Base-by-base conservation (phyloP, 2,329 filamentous ascomycete species). In the Arachnopeziza araneosa region DNA sequence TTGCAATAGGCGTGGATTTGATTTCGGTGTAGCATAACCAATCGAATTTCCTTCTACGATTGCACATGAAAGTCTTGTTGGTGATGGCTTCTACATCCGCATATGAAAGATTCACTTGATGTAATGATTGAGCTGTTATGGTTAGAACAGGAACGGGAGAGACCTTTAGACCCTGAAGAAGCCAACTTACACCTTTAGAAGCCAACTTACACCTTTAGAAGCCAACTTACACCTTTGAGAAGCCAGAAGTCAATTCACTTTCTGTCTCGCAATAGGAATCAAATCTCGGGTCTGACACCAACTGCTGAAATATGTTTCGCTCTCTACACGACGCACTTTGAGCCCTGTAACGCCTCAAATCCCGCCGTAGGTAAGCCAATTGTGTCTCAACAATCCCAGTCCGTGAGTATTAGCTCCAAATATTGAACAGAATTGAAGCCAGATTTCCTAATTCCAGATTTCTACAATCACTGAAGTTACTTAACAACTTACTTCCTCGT, bases 1-100 rank as follows among this genome's bases (percentile, higher is more conserved):
- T 69, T 63, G 66, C 60, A 65, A 68, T 65, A 70, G 70, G 17
- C 17, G 36, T 5, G 64, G 62, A 56, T 68, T 66, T 60, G 57
- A 70, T 69, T 67, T 67, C 65, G 69, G 69, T 72, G 70, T 71
- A 72, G 69, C 70, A 71, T 70, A 72, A 67, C 66, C 62, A 70
- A 69, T 67, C 62, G 65, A 69, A 64, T 58, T 66, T n/a, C 64
- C 63, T 65, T 66, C 56, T 62, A 56, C 60, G 66, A 65, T 55
- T 60, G 52, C 50, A 44, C 36, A 6, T 44, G 36, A 44, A 12
- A 44, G 17, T 44, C 17, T 19, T 44, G 36, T n/a, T 30, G 26
- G 9, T 30, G 26, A 30, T 30, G 26, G 65, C 63, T 65, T 66
- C 56, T 62, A 56, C 60, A 66, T 64, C 54, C 59, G 52, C 50